Conservation (phyloP, 495 filamentous ascomycete genomes). For the Bombardia bombarda region DNA sequence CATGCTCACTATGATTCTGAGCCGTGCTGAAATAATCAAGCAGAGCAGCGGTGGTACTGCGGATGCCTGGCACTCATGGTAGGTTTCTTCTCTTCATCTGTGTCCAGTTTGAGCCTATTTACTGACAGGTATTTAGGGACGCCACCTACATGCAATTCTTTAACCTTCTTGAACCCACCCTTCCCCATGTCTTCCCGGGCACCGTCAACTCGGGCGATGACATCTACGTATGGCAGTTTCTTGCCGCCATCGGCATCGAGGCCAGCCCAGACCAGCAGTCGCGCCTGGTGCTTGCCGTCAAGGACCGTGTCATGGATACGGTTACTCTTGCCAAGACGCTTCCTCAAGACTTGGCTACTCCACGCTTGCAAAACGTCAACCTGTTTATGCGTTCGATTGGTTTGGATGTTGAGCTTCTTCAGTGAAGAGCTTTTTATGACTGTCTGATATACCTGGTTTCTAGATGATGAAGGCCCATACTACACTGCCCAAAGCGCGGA, state of each 20-base stretch:
- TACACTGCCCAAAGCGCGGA: too few species aligned
- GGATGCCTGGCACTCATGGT: conserved; percentile 76
- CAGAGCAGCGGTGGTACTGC: conserved; percentile 62
- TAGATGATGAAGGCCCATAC: too few species aligned
- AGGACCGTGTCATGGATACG: conserved; percentile 97
- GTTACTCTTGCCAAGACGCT: conserved; percentile 79
- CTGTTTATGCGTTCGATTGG: conserved; percentile 98
- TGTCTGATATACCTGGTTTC: too few species aligned
- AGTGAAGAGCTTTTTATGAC: too few species aligned
- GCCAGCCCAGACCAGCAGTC: conserved; percentile 91
- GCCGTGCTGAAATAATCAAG: conserved; percentile 86
- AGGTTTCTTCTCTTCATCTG: conserved; percentile 19
- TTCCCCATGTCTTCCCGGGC: conserved; percentile 79
- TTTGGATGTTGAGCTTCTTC: conserved; percentile 88
- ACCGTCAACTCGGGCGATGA: conserved; percentile 77
- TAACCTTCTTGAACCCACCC: conserved; percentile 71
- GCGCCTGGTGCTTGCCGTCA: conserved; percentile 86
- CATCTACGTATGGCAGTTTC: conserved; percentile 95
- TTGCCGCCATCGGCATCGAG: conserved; percentile 87
- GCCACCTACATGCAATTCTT: conserved; percentile 76
- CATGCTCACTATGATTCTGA: conserved; percentile 91
- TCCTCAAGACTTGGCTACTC: conserved; percentile 71
- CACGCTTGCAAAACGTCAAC: conserved; percentile 85
- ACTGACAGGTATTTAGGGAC: conserved; percentile 32
- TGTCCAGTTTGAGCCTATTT: too few species aligned